Evolutionary conservation across 768 basidiomycete genomes (phyloP), one percentile per base, ranked within the genome.

Genomic region (Boletus subcaerulescens): DNA sequence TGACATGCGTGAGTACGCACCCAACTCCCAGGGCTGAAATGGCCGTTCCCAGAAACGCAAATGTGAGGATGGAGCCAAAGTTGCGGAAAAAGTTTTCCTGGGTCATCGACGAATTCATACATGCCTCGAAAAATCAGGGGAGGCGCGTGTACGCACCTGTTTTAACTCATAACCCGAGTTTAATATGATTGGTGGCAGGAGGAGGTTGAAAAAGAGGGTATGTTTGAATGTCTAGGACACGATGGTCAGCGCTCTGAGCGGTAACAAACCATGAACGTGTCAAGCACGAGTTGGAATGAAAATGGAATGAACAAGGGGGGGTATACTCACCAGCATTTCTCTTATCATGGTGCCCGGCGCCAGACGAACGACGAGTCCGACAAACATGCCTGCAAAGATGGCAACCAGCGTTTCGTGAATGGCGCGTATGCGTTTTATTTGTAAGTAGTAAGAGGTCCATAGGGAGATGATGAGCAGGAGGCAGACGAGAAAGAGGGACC

Each of bases 41-140:
- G 66, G 96, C 95, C 0, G 97, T 99, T 17, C 97, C 97, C 11
- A 91, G 71, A 65, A 98, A 98, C 0, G 95, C 95, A 64, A 95
- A 95, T 0, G 83, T 89, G 42, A 97, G 78, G 60, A 99, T 99
- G 26, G 94, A 95, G 11, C 93, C 95, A 66, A 98, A 98, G 70
- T 98, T 98, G 36, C 94, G 85, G 71, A 99, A 99, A 74, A 99
- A 99, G 77, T 95, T 95, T 74, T 95, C 96, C 91, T 97, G 72
- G 9, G 49, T 31, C 43, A 44, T 38, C 26, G 39, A 45, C 6
- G 39, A 26, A 50, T 55, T 18, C 11, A 44, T 20, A 48, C 17
- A 14, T 20, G 22, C 20, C n/a, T 22, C 17, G 13, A 15, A 40
- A 1, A 14, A 14, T 10, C 33, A 14, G 33, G 4, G 33, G 13